These are phyloP conservation scores for Lasiosphaeria ovina DNA, from an alignment of 495 filamentous ascomycete species.

Conservation along the genomic window DNA sequence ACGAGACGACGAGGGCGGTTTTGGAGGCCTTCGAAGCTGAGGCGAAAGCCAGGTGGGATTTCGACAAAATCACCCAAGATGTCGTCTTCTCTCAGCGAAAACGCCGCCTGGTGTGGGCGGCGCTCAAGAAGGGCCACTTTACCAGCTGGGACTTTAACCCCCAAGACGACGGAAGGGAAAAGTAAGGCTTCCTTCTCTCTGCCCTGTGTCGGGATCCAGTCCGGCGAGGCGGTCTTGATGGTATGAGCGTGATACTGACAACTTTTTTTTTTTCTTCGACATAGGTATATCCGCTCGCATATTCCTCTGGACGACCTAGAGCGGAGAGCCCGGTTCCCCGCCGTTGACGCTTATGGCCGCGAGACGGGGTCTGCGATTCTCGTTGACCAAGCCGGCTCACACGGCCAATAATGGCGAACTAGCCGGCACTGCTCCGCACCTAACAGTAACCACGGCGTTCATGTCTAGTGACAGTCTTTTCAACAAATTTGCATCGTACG, in stretches of 20 bases:
- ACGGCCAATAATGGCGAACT: slow-evolving; percentile 35
- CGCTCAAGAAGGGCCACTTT: slow-evolving; percentile 66
- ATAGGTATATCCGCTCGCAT: slow-evolving; percentile 64
- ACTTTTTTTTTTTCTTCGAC: not conserved
- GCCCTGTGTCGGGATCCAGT: not conserved
- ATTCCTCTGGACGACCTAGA: slow-evolving; percentile 69
- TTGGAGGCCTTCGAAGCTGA: slow-evolving; percentile 64
- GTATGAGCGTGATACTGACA: not conserved
- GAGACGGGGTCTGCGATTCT: slow-evolving; percentile 39
- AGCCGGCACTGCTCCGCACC: too few species aligned
- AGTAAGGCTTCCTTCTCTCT: slow-evolving; percentile 48
- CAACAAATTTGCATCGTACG: too few species aligned
- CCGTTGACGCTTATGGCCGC: slow-evolving; percentile 58
- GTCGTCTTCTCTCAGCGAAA: slow-evolving; percentile 71
- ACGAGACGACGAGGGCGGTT: slow-evolving; percentile 42
- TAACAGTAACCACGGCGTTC: too few species aligned
- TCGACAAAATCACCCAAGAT: slow-evolving; percentile 64
- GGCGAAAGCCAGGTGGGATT: slow-evolving; percentile 67
- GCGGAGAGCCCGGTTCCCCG: slow-evolving; percentile 61
- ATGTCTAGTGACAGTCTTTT: too few species aligned
- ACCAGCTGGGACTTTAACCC: slow-evolving; percentile 79
- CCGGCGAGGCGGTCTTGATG: not conserved
- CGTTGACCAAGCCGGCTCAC: slow-evolving; percentile 46
- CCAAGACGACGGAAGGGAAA: slow-evolving; percentile 64
- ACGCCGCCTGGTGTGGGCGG: slow-evolving; percentile 69